These are phyloP conservation scores for Hippophae tibetana DNA, from an alignment of 306 rosid species.

Conservation along the genomic window DNA sequence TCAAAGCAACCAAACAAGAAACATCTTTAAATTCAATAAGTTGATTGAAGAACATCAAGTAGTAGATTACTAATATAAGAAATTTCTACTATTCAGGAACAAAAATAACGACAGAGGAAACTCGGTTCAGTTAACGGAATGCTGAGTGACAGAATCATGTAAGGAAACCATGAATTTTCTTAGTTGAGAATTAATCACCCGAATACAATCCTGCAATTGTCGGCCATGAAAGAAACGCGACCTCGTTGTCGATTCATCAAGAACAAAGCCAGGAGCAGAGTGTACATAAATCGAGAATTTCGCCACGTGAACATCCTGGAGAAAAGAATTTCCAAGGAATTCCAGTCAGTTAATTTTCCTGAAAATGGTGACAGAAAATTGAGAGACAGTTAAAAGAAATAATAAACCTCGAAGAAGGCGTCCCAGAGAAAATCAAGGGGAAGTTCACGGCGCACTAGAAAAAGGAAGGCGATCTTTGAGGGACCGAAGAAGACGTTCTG, in stretches of 20 bases:
- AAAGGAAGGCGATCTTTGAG: slow-evolving; percentile 21
- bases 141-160: too few species aligned
- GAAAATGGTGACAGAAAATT: neutral
- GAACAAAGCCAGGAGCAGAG: slow-evolving; percentile 34
- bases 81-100: too few species aligned
- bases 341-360: slow-evolving; percentile 2
- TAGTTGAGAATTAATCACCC: slow-evolving; percentile 12
- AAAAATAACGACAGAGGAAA: too few species aligned
- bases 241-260: slow-evolving; percentile 32
- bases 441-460: slow-evolving; percentile 6
- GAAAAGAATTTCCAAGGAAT: slow-evolving; percentile 21
- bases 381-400: neutral
- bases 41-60: too few species aligned
- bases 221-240: slow-evolving; percentile 28
- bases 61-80: too few species aligned
- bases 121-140: too few species aligned
- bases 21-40: too few species aligned
- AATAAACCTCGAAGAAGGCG: slow-evolving; percentile 21
- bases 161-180: neutral
- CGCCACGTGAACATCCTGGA: slow-evolving; percentile 15
- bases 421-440: slow-evolving; percentile 26
- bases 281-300: slow-evolving; percentile 29
- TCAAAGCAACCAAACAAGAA: neutral
- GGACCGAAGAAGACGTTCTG: slow-evolving; percentile 5
- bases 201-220: slow-evolving; percentile 35